Evolutionary conservation across 768 basidiomycete genomes (phyloP).

Genomic region (Mycena olivaceomarginata): DNA sequence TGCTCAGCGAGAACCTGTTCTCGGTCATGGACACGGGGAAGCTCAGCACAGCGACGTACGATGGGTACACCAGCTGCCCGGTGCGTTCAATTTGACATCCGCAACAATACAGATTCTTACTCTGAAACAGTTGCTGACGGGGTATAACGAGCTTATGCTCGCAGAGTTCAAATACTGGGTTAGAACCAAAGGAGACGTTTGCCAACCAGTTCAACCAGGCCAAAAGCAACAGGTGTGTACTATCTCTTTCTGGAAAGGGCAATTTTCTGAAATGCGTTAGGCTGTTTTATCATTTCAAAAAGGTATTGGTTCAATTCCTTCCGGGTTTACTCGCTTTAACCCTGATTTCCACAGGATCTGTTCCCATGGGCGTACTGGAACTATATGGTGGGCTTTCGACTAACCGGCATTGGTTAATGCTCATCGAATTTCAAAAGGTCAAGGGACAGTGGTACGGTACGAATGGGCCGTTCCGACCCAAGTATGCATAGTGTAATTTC

Average conservation of each 20-base stretch:
- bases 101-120: conserved; percentile 33
- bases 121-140: conserved; percentile 78
- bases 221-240: conserved; percentile 83
- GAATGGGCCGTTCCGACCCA: conserved; percentile 62
- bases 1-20: conserved; percentile 92
- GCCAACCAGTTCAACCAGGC: conserved; percentile 80
- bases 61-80: conserved; percentile 93
- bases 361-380: conserved; percentile 90
- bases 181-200: conserved; percentile 93
- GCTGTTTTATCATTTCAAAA: conserved; percentile 92
- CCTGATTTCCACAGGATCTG: conserved; percentile 62
- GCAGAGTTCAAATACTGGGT: conserved; percentile 97
- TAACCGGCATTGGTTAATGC: background rate
- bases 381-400: conserved; percentile 68
- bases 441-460: conserved; percentile 71
- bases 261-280: conserved; percentile 56
- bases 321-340: background rate
- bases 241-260: background rate
- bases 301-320: conserved; percentile 60
- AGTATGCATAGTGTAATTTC: conserved; percentile 49
- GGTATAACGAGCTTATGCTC: conserved; percentile 89
- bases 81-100: conserved; percentile 59
- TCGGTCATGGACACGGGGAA: conserved; percentile 84
- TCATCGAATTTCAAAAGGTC: conserved; percentile 47
- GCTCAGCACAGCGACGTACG: conserved; percentile 82